phyloP scores from a whole-genome alignment of 2,329 filamentous ascomycete species.

The Atkinsonella hypoxylon region DNA sequence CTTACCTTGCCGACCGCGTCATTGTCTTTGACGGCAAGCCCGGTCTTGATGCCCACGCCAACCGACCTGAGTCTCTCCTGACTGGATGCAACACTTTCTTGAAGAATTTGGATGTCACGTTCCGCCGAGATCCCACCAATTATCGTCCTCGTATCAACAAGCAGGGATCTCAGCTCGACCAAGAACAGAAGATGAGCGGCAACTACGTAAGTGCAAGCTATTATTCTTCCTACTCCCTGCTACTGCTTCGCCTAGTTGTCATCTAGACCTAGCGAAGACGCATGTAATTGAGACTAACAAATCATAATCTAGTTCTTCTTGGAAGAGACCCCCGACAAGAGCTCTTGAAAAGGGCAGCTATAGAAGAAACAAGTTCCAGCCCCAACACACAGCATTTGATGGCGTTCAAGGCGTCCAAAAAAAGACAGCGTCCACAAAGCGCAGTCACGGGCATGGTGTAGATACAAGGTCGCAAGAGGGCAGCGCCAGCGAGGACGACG shows the following conservation, averaged over 20 bases:
- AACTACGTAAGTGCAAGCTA: conserved; percentile 63
- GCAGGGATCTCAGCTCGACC: conserved; percentile 85
- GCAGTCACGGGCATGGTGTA: conserved; percentile 17
- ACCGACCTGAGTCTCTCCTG: conserved; percentile 79
- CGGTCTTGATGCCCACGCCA: conserved; percentile 77
- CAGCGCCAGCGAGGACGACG: conserved; percentile 50
- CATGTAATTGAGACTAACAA: conserved; percentile 10
- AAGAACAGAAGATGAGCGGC: conserved; percentile 87
- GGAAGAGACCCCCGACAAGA: conserved; percentile 55
- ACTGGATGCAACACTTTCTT: conserved; percentile 95
- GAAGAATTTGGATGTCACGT: conserved; percentile 94
- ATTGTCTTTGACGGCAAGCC: conserved; percentile 97
- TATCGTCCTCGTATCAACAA: conserved; percentile 99
- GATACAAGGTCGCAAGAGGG: conserved; percentile 28
- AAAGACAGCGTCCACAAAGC: conserved; percentile 20
- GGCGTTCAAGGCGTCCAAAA: conserved; percentile 34
- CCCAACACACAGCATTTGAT: conserved; percentile 18
- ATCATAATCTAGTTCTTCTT: conserved; percentile 65
- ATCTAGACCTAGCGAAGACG: no score
- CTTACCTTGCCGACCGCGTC: conserved; percentile 72
- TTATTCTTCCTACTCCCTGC: neutral
- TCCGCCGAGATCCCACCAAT: conserved; percentile 93
- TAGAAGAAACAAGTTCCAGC: conserved; percentile 20
- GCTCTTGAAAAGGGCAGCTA: conserved; percentile 45
- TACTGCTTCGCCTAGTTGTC: no score